Evolutionary conservation across 2,329 filamentous ascomycete genomes (phyloP), one percentile per base, ranked within the genome.

Genomic region (Curvularia sp.): DNA sequence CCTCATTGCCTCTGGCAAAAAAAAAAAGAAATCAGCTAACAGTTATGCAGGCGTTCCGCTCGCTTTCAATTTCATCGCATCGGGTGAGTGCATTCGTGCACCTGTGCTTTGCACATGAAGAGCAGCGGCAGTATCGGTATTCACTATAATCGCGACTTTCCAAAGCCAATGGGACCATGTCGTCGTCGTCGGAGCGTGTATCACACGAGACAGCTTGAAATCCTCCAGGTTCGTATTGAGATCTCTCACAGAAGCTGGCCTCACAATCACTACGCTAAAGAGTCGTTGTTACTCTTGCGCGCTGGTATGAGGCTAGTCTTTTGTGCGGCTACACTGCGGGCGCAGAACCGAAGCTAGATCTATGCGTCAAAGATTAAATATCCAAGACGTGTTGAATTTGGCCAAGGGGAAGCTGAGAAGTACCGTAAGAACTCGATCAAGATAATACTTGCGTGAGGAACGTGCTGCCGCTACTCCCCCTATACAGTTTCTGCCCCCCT

Each of bases 381-480:
- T 55, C 57, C 51, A 45, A 43, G 47, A 51, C 47, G 45, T 19
- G 30, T 55, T 58, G 49, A 32, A 25, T 18, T 30, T 48, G 49
- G 60, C 68, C 60, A 59, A 68, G 71, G 86, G 81, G 86, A 93
- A 86, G 91, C 91, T 94, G 91, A 95, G 91, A 94, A 89, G 89
- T 87, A 95, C 91, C 91, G 91, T 93, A 83, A 90, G 81, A 88
- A 94, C 91, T 94, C 91, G 91, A 95, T 91, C 91, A 95, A 95
- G 91, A 91, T 94, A 95, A 94, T 93, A 89, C 91, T 95, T 95
- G 91, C 91, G 91, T 94, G 91, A 89, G 91, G 90, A 94, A 93
- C 85, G 91, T 94, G 91, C 90, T 93, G 91, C 91, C 91, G 90
- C 90, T 92, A 87, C 77, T 76, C 57, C 71, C 65, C 73, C 71